Evolutionary conservation across 306 rosid species (phyloP).

Genomic region (Pterocarpus santalinus): DNA sequence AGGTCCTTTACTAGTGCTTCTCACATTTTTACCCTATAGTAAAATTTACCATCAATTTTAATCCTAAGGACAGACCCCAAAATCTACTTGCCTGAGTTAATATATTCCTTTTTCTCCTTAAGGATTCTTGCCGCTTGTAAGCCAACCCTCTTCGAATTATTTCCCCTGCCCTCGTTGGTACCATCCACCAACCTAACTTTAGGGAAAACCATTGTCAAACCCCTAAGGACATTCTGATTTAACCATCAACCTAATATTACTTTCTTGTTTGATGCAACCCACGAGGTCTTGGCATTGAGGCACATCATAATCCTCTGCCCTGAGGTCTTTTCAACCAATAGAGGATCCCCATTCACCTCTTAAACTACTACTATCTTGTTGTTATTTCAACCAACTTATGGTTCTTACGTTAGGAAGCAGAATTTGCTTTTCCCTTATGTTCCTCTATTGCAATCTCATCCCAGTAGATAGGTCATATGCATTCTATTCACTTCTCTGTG

Average conservation of each 20-base stretch:
- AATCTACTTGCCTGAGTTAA: constrained; percentile 49
- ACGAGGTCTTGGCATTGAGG: constrained; percentile 46
- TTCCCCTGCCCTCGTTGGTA: constrained; percentile 54
- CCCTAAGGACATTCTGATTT: constrained; percentile 68
- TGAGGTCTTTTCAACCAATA: constrained; percentile 44
- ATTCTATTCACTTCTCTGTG: constrained; percentile 39
- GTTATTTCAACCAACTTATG: constrained; percentile 44
- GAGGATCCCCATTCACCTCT: constrained; percentile 34
- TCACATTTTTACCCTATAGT: constrained; percentile 23
- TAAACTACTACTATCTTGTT: constrained; percentile 32
- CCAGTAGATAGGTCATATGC: not conserved
- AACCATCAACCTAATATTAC: constrained; percentile 68
- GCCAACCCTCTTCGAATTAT: constrained; percentile 66
- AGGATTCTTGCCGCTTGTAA: constrained; percentile 62
- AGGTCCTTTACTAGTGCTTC: constrained; percentile 11
- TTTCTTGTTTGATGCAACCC: constrained; percentile 47
- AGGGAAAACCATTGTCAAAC: not conserved
- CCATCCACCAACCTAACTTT: constrained; percentile 44
- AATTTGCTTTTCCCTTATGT: not conserved
- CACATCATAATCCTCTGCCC: constrained; percentile 53
- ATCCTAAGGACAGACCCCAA: constrained; percentile 84
- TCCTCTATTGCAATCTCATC: too few relatives aligned
- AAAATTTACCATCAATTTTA: constrained; percentile 91
- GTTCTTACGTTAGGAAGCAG: constrained; percentile 46
- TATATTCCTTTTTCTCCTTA: constrained; percentile 54